phyloP scores from a whole-genome alignment of 352 stramenopile genomes.

The Saprolegnia parasitica region DNA sequence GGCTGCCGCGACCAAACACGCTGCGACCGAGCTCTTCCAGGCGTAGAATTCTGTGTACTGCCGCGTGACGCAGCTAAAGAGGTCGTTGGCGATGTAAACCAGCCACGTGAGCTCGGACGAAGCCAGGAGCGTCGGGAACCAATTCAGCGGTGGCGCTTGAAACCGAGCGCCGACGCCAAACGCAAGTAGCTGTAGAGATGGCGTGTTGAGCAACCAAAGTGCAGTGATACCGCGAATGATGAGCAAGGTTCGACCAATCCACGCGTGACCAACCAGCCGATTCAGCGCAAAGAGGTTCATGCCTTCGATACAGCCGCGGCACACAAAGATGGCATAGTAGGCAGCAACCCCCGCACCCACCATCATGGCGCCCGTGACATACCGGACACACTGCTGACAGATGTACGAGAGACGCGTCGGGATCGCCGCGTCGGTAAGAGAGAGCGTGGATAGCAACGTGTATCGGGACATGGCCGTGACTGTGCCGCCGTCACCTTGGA shows the following conservation, averaged over 20 bases:
- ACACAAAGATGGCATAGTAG: neutral
- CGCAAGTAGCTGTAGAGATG: neutral
- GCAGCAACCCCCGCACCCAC: neutral
- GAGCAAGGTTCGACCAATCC: conserved; percentile 12
- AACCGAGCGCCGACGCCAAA: neutral
- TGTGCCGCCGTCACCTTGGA: conserved; percentile 1
- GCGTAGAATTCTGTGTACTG: conserved; percentile 8
- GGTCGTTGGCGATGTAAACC: conserved; percentile 6
- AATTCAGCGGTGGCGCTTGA: neutral
- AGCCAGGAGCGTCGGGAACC: conserved; percentile 4
- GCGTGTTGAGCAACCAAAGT: conserved; percentile 10
- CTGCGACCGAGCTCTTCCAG: conserved; percentile 2
- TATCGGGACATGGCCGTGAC: neutral
- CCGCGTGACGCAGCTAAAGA: conserved; percentile 1
- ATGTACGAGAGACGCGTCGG: neutral
- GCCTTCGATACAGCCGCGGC: neutral
- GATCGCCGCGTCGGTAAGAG: neutral
- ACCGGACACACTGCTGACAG: neutral
- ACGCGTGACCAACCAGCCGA: conserved; percentile 2
- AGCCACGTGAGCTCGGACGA: conserved; percentile 11
- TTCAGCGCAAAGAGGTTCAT: conserved; percentile 9
- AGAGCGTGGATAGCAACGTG: too few relatives aligned
- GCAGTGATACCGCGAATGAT: neutral
- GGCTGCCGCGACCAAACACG: neutral
- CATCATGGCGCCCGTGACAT: conserved; percentile 6